phyloP scores from a whole-genome alignment of 257 asterid genomes.

The Perilla frutescens region DNA sequence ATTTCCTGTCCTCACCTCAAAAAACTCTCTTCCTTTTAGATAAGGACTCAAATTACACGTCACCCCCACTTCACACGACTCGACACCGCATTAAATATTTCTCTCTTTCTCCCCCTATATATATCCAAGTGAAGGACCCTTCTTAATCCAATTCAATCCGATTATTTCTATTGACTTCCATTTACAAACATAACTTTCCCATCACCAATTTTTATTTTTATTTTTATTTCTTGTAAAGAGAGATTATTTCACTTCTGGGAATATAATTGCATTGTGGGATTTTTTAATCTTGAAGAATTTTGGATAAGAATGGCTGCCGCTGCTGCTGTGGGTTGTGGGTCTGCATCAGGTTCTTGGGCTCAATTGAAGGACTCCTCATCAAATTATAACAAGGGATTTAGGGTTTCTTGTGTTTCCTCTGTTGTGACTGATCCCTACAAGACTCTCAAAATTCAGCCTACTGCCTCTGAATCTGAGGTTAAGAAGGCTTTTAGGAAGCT shows the following conservation, averaged over 20 bases:
- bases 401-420: conserved; percentile 64
- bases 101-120: too few relatives aligned
- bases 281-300: background rate
- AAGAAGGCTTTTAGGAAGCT: conserved; percentile 85
- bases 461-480: conserved; percentile 91
- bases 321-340: conserved; percentile 53
- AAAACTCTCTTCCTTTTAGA: too few relatives aligned
- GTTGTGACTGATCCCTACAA: conserved; percentile 67
- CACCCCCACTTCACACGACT: too few relatives aligned
- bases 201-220: too few relatives aligned
- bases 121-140: too few relatives aligned
- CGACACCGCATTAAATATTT: too few relatives aligned
- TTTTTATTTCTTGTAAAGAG: too few relatives aligned
- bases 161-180: too few relatives aligned
- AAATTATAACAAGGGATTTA: conserved; percentile 34
- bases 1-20: conserved; percentile 15
- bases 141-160: too few relatives aligned
- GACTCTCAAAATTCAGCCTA: conserved; percentile 64
- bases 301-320: conserved; percentile 47
- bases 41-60: background rate
- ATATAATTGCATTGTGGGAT: conserved; percentile 13
- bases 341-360: conserved; percentile 49
- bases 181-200: too few relatives aligned
- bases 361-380: conserved; percentile 39
- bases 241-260: too few relatives aligned